Base-by-base conservation (phyloP, 106 monocot species). In the Xerophyta viscosa region DNA sequence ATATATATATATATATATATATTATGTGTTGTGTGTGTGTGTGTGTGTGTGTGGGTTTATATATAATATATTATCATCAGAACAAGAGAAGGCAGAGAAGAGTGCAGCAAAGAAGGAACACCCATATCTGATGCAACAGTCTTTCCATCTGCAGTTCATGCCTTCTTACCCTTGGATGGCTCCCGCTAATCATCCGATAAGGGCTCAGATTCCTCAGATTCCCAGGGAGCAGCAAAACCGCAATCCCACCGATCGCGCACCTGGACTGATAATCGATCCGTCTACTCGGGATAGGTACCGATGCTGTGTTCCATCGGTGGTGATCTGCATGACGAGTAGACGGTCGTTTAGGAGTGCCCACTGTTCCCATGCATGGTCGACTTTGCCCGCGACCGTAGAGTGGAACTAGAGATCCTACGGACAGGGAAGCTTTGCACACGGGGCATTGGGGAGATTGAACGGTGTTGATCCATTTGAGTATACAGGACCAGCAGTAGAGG, bases 401-500 rank as follows among this genome's bases (percentile, higher is more conserved):
- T 2, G 76, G 76, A 27, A 77, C 50, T 5, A 77, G 60, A 24
- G 59, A 15, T 41, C 39, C 17, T 13, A 48, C 15, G 3, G 76
- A 77, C 36, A 77, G 45, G 18, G 58, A 29, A 29, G 60, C 58
- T 55, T 66, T 77, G 65, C 76, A 77, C 8, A 65, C 70, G 0
- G 61, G 29, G 31, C 68, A 54, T 29, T 46, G 64, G 18, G 18
- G 54, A 11, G 17, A 3, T 12, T 37, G 4, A 0, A 15, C 3
- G 25, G 6, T 23, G 6, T 36, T 39, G 15, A 79, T 55, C 79
- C 79, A 79, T 37, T 66, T 69, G 65, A 57, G 52, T 14, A 79
- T 61, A 69, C 79, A 79, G 0, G 68, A 61, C 73, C 73, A 70
- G 57, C 79, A 83, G 47, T 73, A 83, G 47, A 83, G 82, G 37